Conservation (phyloP, 768 basidiomycete genomes). For the Postia placenta region DNA sequence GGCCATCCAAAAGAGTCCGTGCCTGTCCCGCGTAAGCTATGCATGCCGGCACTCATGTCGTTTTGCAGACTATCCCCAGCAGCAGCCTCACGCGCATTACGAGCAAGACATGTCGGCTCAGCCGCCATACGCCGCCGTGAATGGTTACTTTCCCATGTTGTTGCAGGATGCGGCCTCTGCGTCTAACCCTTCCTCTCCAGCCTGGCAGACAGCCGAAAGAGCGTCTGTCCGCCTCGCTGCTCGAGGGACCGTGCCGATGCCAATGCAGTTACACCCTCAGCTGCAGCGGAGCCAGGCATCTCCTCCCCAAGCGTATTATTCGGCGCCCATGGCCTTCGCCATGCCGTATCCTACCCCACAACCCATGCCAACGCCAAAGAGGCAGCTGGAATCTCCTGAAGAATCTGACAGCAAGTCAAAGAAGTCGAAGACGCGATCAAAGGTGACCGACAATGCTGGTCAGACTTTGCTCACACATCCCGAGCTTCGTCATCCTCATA, state of each 20-base stretch:
- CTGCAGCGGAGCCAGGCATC: constrained; percentile 12
- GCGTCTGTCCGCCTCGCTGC: constrained; percentile 55
- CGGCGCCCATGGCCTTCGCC: constrained; percentile 9
- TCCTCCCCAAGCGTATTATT: constrained; percentile 1
- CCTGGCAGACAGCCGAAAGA: constrained; percentile 47
- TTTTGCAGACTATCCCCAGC: constrained; percentile 8
- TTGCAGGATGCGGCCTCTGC: constrained; percentile 14
- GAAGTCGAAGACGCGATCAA: constrained; percentile 32
- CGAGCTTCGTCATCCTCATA: background rate
- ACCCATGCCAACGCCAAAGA: constrained; percentile 28
- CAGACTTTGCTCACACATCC: constrained; percentile 4
- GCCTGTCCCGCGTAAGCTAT: background rate
- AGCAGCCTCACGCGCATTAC: constrained; percentile 10
- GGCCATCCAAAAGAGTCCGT: constrained; percentile 5
- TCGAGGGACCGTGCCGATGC: constrained; percentile 28
- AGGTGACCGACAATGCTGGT: constrained; percentile 27
- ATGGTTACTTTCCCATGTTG: constrained; percentile 15
- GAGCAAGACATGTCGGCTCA: constrained; percentile 13
- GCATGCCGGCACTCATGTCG: background rate
- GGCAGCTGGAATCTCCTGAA: constrained; percentile 31
- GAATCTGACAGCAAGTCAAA: constrained; percentile 40
- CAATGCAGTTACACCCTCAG: constrained; percentile 21
- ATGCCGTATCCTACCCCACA: constrained; percentile 4
- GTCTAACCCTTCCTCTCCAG: constrained; percentile 26
- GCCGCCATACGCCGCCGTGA: constrained; percentile 8